phyloP scores from a whole-genome alignment of 225 moss, liverwort and hornwort genomes.

The Bryum argenteum region DNA sequence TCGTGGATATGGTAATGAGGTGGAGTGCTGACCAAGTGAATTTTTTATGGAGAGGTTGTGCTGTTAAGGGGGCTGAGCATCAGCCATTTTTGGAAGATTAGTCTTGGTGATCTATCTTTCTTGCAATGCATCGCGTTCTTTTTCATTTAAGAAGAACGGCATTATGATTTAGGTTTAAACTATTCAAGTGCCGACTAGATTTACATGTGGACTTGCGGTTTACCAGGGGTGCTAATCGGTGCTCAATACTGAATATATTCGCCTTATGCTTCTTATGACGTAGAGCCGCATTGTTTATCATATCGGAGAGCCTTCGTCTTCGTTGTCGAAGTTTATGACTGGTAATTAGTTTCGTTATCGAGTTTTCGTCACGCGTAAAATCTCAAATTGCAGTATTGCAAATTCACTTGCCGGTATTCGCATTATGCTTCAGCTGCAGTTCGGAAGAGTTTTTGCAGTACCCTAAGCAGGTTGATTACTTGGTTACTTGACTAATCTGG shows the following conservation, averaged over 20 bases:
- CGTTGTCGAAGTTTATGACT: neutral
- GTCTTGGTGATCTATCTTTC: no score
- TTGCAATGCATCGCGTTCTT: no score
- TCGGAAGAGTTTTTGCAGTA: neutral
- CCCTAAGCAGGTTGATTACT: neutral
- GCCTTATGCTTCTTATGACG: no score
- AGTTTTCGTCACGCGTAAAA: neutral
- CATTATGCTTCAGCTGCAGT: neutral
- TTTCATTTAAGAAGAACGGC: no score
- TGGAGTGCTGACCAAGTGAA: neutral
- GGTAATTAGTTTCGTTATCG: neutral
- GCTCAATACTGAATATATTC: no score
- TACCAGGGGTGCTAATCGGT: no score
- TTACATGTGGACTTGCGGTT: no score
- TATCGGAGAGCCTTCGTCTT: no score
- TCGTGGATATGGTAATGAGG: conserved; percentile 6
- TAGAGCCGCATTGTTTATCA: neutral
- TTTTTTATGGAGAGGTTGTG: neutral
- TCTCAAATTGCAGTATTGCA: neutral
- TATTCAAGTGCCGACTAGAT: no score
- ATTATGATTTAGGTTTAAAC: no score
- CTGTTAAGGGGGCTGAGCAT: neutral
- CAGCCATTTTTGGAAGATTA: no score
- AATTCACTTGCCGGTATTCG: conserved; percentile 9
- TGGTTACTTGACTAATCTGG: conserved; percentile 1